Conservation (phyloP, 1,284 basidiomycete species). For the Trametes hirsuta region DNA sequence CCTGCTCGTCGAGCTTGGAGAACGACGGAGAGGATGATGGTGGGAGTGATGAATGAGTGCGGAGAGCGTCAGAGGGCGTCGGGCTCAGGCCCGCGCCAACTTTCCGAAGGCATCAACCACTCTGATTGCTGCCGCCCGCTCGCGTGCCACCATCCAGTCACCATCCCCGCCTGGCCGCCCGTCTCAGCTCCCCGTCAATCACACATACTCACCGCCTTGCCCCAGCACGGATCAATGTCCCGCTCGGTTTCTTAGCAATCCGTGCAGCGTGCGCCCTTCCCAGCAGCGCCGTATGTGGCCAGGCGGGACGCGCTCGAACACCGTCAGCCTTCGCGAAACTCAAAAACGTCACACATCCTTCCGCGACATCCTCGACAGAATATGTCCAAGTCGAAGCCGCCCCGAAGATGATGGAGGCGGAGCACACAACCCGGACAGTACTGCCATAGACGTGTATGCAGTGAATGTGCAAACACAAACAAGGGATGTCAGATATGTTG, state of each 20-base stretch:
- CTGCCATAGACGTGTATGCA: no score
- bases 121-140: conserved; percentile 17
- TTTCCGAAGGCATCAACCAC: conserved; percentile 6
- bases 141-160: conserved; percentile 2
- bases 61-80: conserved; percentile 11
- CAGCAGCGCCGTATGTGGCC: background rate
- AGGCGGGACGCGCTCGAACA: background rate
- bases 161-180: background rate
- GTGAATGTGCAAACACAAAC: no score
- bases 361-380: conserved; percentile 8
- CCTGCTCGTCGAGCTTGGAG: conserved; percentile 30
- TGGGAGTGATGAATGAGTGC: conserved; percentile 29
- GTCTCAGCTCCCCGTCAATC: conserved; percentile 19
- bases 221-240: conserved; percentile 5
- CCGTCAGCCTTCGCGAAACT: no score
- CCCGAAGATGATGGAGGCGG: no score
- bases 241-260: background rate
- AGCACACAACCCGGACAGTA: no score
- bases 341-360: background rate
- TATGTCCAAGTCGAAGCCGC: background rate
- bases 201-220: conserved; percentile 18
- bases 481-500: no score
- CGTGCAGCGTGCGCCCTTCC: background rate
- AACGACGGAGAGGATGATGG: conserved; percentile 26
- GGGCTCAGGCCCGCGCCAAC: conserved; percentile 13